Evolutionary conservation across 352 stramenopile species (phyloP).

Genomic region (Paralagenidium karlingii): DNA sequence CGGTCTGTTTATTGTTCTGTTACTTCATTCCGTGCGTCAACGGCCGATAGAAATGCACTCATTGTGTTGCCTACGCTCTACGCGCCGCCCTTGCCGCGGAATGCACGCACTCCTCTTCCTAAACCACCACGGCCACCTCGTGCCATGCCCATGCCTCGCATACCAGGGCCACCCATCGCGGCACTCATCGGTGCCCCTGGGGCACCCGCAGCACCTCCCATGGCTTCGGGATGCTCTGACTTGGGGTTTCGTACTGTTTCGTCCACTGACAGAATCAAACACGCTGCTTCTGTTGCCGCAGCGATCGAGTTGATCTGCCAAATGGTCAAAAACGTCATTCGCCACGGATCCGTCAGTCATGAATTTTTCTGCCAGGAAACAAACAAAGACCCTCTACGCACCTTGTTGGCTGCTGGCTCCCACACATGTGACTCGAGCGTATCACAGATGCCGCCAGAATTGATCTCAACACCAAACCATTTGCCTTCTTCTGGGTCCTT

Average conservation of each 20-base stretch:
- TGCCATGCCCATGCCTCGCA: conserved; percentile 77
- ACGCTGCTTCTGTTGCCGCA: conserved; percentile 94
- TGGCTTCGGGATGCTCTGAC: conserved; percentile 86
- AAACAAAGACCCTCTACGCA: background rate
- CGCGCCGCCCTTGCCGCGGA: conserved; percentile 63
- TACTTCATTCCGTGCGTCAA: too few species aligned
- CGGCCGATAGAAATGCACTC: too few species aligned
- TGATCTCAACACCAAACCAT: conserved; percentile 98
- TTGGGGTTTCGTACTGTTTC: conserved; percentile 98
- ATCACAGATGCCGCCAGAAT: conserved; percentile 95
- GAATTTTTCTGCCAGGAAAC: background rate
- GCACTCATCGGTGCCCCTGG: conserved; percentile 71
- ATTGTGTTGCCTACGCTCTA: too few species aligned
- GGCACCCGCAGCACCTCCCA: conserved; percentile 17
- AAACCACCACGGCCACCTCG: conserved; percentile 46
- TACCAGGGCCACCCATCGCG: conserved; percentile 86
- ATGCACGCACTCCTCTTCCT: conserved; percentile 64
- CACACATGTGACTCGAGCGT: conserved; percentile 96
- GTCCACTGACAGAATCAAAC: conserved; percentile 98
- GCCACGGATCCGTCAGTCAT: background rate
- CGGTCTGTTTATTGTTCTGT: too few species aligned
- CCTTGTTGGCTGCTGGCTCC: conserved; percentile 99
- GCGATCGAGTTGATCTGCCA: conserved; percentile 93
- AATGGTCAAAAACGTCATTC: background rate
- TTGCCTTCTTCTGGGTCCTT: conserved; percentile 85